Percentiles rank a stretch among this genome's conserved stretches.
Conservation (phyloP, 2,329 filamentous ascomycete genomes). For the Clarireedia sp. region DNA sequence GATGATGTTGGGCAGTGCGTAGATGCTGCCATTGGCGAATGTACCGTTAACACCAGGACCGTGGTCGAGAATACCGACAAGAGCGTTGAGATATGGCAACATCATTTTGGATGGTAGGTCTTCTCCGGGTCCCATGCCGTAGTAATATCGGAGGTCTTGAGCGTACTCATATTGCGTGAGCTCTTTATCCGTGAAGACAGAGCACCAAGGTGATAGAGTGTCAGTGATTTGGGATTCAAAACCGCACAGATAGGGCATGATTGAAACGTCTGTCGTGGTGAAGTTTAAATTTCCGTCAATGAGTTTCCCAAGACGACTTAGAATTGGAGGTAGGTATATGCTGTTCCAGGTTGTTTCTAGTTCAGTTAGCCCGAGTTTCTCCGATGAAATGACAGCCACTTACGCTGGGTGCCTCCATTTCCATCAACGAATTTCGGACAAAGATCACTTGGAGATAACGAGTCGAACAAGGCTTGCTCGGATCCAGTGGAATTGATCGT, state of each 20-base stretch:
- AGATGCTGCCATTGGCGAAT: constrained; percentile 37
- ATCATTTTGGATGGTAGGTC: constrained; percentile 49
- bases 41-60: constrained; percentile 44
- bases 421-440: constrained; percentile 51
- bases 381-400: constrained; percentile 1
- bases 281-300: constrained; percentile 44
- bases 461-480: constrained; percentile 47
- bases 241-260: constrained; percentile 62
- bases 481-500: constrained; percentile 50
- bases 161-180: constrained; percentile 57
- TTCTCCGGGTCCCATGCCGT: constrained; percentile 51
- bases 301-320: neutral
- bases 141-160: constrained; percentile 62
- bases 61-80: constrained; percentile 44
- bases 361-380: neutral
- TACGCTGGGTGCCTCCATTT: constrained; percentile 37
- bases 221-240: constrained; percentile 64
- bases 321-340: constrained; percentile 4
- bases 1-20: constrained; percentile 47
- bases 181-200: constrained; percentile 53
- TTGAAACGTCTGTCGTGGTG: constrained; percentile 43
- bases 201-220: constrained; percentile 52
- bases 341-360: neutral
- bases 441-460: constrained; percentile 53
- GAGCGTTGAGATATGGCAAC: constrained; percentile 49